These are phyloP conservation scores for Paecilomyces sp. DNA, from an alignment of 2,329 filamentous ascomycete species.

Conservation along the genomic window DNA sequence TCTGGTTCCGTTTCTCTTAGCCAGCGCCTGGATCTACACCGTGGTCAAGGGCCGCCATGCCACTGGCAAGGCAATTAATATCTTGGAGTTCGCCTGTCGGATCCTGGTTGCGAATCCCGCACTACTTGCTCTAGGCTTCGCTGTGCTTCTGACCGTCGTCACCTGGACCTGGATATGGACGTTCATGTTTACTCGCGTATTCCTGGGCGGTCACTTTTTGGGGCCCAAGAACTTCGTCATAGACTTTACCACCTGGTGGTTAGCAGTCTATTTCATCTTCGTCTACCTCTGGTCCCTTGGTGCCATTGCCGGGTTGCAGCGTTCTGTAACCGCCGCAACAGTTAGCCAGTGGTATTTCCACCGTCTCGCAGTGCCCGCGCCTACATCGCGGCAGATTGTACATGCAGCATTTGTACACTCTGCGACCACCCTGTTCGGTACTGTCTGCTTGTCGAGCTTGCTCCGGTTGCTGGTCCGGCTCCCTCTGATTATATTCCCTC, in stretches of 20 bases:
- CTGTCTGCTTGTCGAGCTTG: slow-evolving; percentile 81
- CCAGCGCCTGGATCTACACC: slow-evolving; percentile 74
- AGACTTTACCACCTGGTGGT: slow-evolving; percentile 84
- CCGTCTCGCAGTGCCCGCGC: slow-evolving; percentile 69
- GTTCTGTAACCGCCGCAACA: slow-evolving; percentile 85
- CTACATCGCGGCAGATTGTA: slow-evolving; percentile 74
- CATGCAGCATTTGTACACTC: slow-evolving; percentile 76
- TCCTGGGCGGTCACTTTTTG: slow-evolving; percentile 81
- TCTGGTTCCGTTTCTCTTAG: slow-evolving; percentile 65
- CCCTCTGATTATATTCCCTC: slow-evolving; percentile 75
- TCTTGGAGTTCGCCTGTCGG: slow-evolving; percentile 84
- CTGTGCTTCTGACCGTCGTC: slow-evolving; percentile 66
- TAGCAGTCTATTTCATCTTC: slow-evolving; percentile 84
- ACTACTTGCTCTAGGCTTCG: slow-evolving; percentile 75
- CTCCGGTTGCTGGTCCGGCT: slow-evolving; percentile 73
- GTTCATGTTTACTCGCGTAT: slow-evolving; percentile 91
- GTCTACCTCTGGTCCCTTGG: slow-evolving; percentile 94
- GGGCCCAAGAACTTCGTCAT: slow-evolving; percentile 63
- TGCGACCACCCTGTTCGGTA: slow-evolving; percentile 80
- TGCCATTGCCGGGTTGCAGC: slow-evolving; percentile 79
- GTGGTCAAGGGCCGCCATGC: slow-evolving; percentile 73
- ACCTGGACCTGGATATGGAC: slow-evolving; percentile 95
- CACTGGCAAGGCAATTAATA: slow-evolving; percentile 74
- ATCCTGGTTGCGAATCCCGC: slow-evolving; percentile 81
- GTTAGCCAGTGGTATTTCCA: slow-evolving; percentile 99